These are phyloP conservation scores for Aristolochia contorta DNA, from an alignment of 164 flowering plant genomes.

Conservation along the genomic window DNA sequence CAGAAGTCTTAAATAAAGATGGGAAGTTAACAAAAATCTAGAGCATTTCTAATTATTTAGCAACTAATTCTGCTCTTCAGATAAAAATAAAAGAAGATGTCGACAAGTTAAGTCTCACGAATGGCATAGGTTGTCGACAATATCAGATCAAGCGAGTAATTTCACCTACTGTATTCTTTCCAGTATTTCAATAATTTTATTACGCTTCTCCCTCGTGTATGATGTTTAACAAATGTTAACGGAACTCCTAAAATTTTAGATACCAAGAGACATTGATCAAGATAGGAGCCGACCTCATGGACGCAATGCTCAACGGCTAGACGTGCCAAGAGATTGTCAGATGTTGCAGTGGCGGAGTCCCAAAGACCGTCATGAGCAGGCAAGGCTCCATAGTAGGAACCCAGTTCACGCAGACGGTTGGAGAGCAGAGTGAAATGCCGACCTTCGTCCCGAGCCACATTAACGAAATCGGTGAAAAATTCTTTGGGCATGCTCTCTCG, in stretches of 20 bases:
- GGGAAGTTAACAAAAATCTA: not conserved
- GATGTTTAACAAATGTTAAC: not conserved
- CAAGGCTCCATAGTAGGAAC: constrained; percentile 80
- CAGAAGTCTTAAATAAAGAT: not conserved
- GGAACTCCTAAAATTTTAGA: not conserved
- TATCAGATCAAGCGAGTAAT: too few species aligned
- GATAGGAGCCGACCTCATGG: constrained; percentile 56
- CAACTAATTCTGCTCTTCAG: not conserved
- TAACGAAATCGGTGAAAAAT: constrained; percentile 82
- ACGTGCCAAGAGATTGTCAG: constrained; percentile 59
- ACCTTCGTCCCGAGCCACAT: constrained; percentile 93
- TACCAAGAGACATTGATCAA: not conserved
- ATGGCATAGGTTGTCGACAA: too few species aligned
- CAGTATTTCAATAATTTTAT: too few species aligned
- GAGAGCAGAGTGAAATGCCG: constrained; percentile 85
- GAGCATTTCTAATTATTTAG: not conserved
- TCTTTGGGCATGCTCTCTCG: constrained; percentile 77
- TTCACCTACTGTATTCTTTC: too few species aligned
- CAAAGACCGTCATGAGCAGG: constrained; percentile 94
- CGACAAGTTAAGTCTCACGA: too few species aligned
- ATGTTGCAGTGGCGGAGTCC: constrained; percentile 83
- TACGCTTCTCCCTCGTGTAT: not conserved
- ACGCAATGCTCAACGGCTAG: constrained; percentile 70
- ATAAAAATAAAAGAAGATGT: too few species aligned
- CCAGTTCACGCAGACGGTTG: constrained; percentile 63